phyloP scores from a whole-genome alignment of 164 flowering plant genomes.

The Protea cynaroides region DNA sequence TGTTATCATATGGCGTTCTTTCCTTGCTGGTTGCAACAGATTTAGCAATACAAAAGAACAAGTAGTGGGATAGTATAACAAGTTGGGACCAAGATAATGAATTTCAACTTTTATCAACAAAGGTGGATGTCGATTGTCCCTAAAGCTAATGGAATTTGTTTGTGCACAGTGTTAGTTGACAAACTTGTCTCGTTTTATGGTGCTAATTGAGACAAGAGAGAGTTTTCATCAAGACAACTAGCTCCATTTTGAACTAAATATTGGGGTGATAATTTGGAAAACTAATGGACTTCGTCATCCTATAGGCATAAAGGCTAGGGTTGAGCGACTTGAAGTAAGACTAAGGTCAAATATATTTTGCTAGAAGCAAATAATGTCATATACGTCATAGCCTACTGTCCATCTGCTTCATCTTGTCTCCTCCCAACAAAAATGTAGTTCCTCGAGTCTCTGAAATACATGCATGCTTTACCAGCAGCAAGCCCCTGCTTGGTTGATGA shows the following conservation, averaged over 20 bases:
- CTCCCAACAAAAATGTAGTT: not conserved
- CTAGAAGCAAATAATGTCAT: not conserved
- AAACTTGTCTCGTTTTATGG: not conserved
- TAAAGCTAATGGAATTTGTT: not conserved
- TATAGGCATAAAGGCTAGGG: too few relatives aligned
- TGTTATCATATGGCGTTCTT: conserved; percentile 67
- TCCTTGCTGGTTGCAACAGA: conserved; percentile 57
- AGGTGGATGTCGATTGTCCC: not conserved
- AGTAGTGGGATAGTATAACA: conserved; percentile 1
- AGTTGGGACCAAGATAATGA: not conserved
- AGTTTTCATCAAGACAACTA: not conserved
- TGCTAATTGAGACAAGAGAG: not conserved
- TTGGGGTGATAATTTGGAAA: not conserved
- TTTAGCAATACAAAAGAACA: conserved; percentile 9
- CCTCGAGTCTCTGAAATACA: not conserved
- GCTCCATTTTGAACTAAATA: not conserved
- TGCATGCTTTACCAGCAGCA: too few relatives aligned
- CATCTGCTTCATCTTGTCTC: not conserved
- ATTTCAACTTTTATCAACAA: not conserved
- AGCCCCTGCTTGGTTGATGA: too few relatives aligned
- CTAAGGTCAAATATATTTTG: not conserved
- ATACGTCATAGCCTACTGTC: not conserved
- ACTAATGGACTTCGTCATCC: not conserved
- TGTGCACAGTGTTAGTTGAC: not conserved
- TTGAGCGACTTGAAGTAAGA: not conserved